These are phyloP conservation scores for Lecanosticta acicola DNA, from an alignment of 2,329 filamentous ascomycete species.

Conservation along the genomic window DNA sequence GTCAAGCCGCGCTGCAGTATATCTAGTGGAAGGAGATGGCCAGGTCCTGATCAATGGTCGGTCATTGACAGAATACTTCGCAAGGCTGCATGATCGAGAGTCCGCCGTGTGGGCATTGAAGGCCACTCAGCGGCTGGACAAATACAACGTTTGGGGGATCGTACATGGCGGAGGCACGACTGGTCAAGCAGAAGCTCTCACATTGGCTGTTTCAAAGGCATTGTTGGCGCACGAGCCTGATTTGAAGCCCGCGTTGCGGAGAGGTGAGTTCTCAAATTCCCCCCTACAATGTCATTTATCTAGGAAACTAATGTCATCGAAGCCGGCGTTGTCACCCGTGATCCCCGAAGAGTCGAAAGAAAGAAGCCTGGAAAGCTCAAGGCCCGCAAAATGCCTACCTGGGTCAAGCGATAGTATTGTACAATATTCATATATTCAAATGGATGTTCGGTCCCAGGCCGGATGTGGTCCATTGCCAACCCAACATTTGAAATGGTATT, in stretches of 20 bases:
- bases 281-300: not conserved
- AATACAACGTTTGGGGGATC: constrained; percentile 92
- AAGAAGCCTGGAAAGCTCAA: constrained; percentile 97
- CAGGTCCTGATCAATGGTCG: constrained; percentile 88
- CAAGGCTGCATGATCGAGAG: constrained; percentile 85
- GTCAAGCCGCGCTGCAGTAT: constrained; percentile 76
- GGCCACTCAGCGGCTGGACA: constrained; percentile 75
- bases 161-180: constrained; percentile 85
- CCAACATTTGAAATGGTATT: no score
- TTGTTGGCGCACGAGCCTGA: constrained; percentile 86
- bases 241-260: constrained; percentile 78
- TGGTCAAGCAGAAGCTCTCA: constrained; percentile 91
- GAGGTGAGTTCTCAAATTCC: constrained; percentile 63
- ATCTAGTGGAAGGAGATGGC: constrained; percentile 86
- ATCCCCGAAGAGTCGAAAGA: constrained; percentile 87
- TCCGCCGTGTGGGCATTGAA: constrained; percentile 89
- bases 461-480: no score
- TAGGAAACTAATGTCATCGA: constrained; percentile 40
- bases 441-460: no score
- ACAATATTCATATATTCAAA: not conserved
- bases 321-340: constrained; percentile 91
- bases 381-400: constrained; percentile 94
- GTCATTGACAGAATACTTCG: constrained; percentile 74
- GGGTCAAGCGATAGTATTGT: constrained; percentile 73
- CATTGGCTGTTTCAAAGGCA: constrained; percentile 81